Base-by-base conservation (phyloP, 2,329 filamentous ascomycete genomes). In the Aotearoamyces nothofagi region DNA sequence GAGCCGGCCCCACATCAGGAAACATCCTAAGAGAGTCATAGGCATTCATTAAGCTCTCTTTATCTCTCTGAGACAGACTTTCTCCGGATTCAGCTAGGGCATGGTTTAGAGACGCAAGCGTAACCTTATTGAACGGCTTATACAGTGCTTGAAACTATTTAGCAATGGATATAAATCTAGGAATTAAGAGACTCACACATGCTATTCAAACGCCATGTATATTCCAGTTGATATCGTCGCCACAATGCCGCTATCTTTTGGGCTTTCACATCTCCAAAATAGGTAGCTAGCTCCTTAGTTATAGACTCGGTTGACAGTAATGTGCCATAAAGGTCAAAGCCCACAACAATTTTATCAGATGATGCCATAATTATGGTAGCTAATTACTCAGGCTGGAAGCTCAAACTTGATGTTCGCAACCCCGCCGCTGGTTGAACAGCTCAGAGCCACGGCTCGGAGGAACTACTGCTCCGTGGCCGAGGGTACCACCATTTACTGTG, bases 301-400 rank as follows among this genome's bases (percentile, higher is more conserved):
- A 83, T 79, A 16, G 72, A 78, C 24, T 70, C 67, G 2, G 78
- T 81, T 7, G 75, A 80, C 5, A 84, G 59, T 7, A 86, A 52
- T 2, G 78, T 84, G 30, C 77, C 78, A 50, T 83, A 84, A 2
- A 80, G 59, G 43, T 86, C 78, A 38, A 86, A 82, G 2, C 75
- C 78, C 30, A 84, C 58, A 26, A 75, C 53, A 10, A 47, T 54
- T 24, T 50, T 55, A 33, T 37, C 44, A 25, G 36, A 35, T 33
- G 49, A 45, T 41, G 39, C 32, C 39, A 43, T 44, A 17, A n/a
- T 33, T 3, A 13, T 12, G 22, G 11, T 16, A 24, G 3, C n/a
- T n/a, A n/a, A n/a, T n/a, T n/a, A n/a, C n/a, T n/a, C n/a, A n/a
- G n/a, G n/a, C n/a, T n/a, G n/a, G n/a, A n/a, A n/a, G n/a, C n/a